phyloP scores from a whole-genome alignment of 2,329 filamentous ascomycete species.

The Calonectria multiphialidica region DNA sequence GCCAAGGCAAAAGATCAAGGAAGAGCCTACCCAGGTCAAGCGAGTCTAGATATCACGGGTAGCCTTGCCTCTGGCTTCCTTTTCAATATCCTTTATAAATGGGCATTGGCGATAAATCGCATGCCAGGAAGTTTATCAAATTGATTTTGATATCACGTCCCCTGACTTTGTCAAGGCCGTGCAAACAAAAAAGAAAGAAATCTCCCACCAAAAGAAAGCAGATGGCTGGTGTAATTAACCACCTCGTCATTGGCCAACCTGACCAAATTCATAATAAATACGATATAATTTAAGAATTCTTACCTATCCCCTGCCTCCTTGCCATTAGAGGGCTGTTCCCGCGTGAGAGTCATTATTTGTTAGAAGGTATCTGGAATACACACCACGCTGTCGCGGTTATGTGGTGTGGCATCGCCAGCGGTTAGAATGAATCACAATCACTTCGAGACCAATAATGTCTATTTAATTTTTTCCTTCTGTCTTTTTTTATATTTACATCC shows the following conservation, averaged over 20 bases:
- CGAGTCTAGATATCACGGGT: neutral
- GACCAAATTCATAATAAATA: constrained; percentile 1
- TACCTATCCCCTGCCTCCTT: neutral
- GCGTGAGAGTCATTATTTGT: neutral
- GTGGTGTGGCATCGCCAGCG: neutral
- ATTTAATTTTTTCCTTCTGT: neutral
- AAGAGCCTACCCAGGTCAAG: constrained; percentile 38
- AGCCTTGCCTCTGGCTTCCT: neutral
- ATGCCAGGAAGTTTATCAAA: neutral
- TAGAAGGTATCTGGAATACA: neutral
- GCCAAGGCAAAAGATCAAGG: constrained; percentile 41
- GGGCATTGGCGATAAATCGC: neutral
- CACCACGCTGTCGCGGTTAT: neutral
- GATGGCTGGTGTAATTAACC: neutral
- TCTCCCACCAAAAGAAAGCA: neutral
- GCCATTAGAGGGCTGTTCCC: neutral
- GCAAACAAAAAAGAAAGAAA: neutral
- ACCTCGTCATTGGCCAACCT: neutral
- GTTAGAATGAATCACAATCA: neutral
- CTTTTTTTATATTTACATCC: neutral
- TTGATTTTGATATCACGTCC: neutral
- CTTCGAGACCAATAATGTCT: neutral
- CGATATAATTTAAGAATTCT: neutral
- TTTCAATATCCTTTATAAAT: neutral
- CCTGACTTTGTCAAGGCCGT: neutral